phyloP scores from a whole-genome alignment of 106 monocot genomes.

The Agapanthus africanus region DNA sequence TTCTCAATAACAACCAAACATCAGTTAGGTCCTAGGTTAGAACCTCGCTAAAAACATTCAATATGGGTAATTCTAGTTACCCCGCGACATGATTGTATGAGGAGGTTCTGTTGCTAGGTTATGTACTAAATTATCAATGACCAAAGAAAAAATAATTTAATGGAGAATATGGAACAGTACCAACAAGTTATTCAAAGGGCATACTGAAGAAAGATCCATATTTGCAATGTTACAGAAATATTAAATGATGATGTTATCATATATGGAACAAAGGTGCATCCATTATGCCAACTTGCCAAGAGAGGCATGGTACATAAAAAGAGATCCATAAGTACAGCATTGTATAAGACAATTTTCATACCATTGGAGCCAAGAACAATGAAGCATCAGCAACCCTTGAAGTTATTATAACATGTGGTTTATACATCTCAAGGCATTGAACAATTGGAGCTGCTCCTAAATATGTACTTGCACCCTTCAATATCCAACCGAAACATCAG shows the following conservation, averaged over 20 bases:
- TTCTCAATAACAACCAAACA: background rate
- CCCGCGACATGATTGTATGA: background rate
- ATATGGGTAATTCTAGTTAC: background rate
- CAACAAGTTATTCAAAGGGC: background rate
- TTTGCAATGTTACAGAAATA: background rate
- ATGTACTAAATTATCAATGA: background rate
- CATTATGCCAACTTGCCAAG: background rate
- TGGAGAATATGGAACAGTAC: background rate
- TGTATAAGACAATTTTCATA: conserved; percentile 20
- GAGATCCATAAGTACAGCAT: background rate
- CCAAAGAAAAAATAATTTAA: background rate
- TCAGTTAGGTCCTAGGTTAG: background rate
- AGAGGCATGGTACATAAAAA: background rate
- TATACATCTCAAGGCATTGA: conserved; percentile 77
- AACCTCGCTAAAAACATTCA: background rate
- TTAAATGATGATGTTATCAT: background rate
- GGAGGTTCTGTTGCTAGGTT: background rate
- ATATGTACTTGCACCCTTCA: conserved; percentile 81
- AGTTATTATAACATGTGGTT: conserved; percentile 79
- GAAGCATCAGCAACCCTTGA: conserved; percentile 95
- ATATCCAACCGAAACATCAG: background rate
- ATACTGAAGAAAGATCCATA: too few species aligned
- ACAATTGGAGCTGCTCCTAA: conserved; percentile 93
- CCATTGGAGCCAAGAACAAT: conserved; percentile 96
- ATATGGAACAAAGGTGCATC: background rate